These are phyloP conservation scores for Starmerella lactis-condensi DNA, from an alignment of 805 yeast species.

Conservation along the genomic window DNA sequence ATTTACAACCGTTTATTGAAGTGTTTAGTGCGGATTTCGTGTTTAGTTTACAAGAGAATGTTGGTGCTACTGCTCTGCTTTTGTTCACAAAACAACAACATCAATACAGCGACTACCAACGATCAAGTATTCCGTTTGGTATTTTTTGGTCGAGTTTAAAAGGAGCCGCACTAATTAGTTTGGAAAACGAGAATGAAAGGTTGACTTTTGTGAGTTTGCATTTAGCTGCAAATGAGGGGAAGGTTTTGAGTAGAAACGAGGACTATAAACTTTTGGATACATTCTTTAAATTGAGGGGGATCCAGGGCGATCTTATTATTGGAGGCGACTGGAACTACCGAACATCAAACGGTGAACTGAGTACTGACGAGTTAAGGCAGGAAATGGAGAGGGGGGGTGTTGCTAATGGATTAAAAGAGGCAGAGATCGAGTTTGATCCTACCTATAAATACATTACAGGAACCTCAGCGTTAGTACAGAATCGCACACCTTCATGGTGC, in stretches of 20 bases:
- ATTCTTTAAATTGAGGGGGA: slow-evolving; percentile 41
- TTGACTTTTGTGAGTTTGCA: slow-evolving; percentile 55
- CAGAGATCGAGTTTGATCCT: slow-evolving; percentile 49
- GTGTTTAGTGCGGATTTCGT: slow-evolving; percentile 16
- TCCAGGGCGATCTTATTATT: slow-evolving; percentile 42
- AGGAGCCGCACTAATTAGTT: slow-evolving; percentile 41
- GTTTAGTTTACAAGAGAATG: slow-evolving; percentile 10
- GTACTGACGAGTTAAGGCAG: slow-evolving; percentile 33
- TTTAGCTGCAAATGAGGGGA: slow-evolving; percentile 63
- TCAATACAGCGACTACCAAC: slow-evolving; percentile 15
- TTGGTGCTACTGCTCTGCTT: slow-evolving; percentile 21
- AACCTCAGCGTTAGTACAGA: slow-evolving; percentile 33
- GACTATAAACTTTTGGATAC: slow-evolving; percentile 35
- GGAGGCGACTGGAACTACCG: slow-evolving; percentile 82
- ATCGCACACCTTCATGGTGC: slow-evolving; percentile 75
- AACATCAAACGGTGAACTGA: slow-evolving; percentile 24
- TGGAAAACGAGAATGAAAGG: slow-evolving; percentile 28
- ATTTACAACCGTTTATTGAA: slow-evolving; percentile 16
- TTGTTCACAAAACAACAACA: slow-evolving; percentile 18
- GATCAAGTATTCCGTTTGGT: slow-evolving; percentile 28
- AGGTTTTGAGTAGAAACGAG: slow-evolving; percentile 29
- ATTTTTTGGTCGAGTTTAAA: slow-evolving; percentile 43
- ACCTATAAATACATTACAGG: slow-evolving; percentile 51
- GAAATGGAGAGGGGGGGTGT: slow-evolving; percentile 26
- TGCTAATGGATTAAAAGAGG: slow-evolving; percentile 44